phyloP scores from a whole-genome alignment of 1,284 basidiomycete species.

The Volvariella surrecta region DNA sequence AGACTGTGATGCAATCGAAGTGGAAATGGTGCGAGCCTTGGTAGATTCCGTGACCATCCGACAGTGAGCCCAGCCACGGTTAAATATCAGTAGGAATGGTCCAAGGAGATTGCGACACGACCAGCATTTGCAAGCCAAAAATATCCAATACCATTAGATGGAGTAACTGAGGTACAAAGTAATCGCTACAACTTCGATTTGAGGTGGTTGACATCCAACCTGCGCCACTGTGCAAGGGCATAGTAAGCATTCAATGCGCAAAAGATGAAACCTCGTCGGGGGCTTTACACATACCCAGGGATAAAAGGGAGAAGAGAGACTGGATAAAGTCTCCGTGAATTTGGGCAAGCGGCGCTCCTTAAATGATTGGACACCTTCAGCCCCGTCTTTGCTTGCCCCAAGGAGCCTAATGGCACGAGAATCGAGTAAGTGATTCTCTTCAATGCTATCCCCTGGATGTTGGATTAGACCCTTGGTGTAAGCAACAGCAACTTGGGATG shows the following conservation, averaged over 20 bases:
- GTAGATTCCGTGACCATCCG: no score
- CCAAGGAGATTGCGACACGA: not conserved
- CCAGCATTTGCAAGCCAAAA: not conserved
- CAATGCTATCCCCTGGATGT: slow-evolving; percentile 36
- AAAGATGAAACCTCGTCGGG: not conserved
- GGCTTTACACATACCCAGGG: slow-evolving; percentile 36
- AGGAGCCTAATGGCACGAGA: slow-evolving; percentile 37
- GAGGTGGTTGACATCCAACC: slow-evolving; percentile 25
- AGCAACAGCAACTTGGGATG: slow-evolving; percentile 40
- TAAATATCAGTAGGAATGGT: no score
- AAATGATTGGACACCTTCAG: slow-evolving; percentile 41
- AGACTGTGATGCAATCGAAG: not conserved
- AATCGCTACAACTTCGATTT: slow-evolving; percentile 27
- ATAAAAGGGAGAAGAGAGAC: slow-evolving; percentile 30
- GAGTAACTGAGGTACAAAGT: not conserved
- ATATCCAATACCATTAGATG: no score
- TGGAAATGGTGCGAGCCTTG: not conserved
- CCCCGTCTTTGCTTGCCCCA: slow-evolving; percentile 29
- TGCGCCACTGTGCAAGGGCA: slow-evolving; percentile 26
- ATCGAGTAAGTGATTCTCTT: slow-evolving; percentile 47
- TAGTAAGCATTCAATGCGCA: slow-evolving; percentile 2
- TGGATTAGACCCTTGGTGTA: slow-evolving; percentile 44
- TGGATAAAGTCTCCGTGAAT: slow-evolving; percentile 35
- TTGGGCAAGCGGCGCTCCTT: slow-evolving; percentile 34
- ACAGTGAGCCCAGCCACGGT: no score